phyloP scores from a whole-genome alignment of 2,329 filamentous ascomycete genomes.

The Pestalotiopsis sp. region DNA sequence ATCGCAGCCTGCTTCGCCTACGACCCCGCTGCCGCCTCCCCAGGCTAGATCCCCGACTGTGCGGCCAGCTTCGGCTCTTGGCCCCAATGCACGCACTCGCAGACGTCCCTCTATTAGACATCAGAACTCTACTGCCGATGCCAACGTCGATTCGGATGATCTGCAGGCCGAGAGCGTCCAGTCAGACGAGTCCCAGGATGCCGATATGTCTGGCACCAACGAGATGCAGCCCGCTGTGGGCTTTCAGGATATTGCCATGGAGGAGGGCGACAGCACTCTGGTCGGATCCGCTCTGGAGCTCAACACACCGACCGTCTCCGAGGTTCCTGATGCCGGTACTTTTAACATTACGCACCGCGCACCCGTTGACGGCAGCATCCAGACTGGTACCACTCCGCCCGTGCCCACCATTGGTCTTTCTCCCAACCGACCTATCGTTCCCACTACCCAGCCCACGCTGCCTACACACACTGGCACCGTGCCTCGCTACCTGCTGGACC shows the following conservation, averaged over 20 bases:
- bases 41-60: slow-evolving; percentile 59
- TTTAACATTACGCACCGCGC: slow-evolving; percentile 93
- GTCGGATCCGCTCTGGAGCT: slow-evolving; percentile 74
- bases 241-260: slow-evolving; percentile 79
- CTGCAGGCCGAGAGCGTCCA: slow-evolving; percentile 79
- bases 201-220: slow-evolving; percentile 76
- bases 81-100: slow-evolving; percentile 55
- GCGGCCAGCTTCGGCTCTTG: slow-evolving; percentile 52
- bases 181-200: slow-evolving; percentile 75
- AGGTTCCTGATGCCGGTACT: slow-evolving; percentile 82
- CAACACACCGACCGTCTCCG: slow-evolving; percentile 75
- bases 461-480: slow-evolving; percentile 64
- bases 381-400: slow-evolving; percentile 67
- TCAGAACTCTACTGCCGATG: slow-evolving; percentile 86
- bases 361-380: slow-evolving; percentile 80
- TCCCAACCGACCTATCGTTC: slow-evolving; percentile 68
- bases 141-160: slow-evolving; percentile 87
- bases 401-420: slow-evolving; percentile 72
- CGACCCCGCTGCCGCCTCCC: slow-evolving; percentile 73
- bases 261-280: slow-evolving; percentile 78
- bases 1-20: slow-evolving; percentile 92
- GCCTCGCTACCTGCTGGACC: slow-evolving; percentile 77
- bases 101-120: slow-evolving; percentile 85
- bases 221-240: slow-evolving; percentile 81
- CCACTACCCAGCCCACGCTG: slow-evolving; percentile 73